Percentiles rank a stretch among this genome's conserved stretches.
Conservation (phyloP, 2,329 filamentous ascomycete species). For the Fusarium sp. region DNA sequence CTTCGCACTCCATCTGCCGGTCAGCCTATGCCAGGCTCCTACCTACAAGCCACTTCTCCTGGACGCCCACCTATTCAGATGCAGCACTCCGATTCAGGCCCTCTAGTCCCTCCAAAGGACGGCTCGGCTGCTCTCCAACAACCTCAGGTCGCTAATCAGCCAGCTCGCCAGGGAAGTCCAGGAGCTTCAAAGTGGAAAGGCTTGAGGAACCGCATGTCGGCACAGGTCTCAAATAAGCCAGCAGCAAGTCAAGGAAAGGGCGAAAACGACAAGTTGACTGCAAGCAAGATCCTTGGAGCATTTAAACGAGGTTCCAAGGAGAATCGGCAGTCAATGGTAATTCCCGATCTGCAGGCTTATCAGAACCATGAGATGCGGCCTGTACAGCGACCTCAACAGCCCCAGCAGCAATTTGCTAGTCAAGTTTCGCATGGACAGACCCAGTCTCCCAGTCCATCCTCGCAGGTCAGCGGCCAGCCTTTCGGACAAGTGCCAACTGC, state of each 20-base stretch:
- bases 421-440: constrained; percentile 17
- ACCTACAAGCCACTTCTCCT: constrained; percentile 22
- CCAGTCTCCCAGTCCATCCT: constrained; percentile 18
- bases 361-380: constrained; percentile 39
- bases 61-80: constrained; percentile 34
- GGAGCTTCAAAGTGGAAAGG: constrained; percentile 51
- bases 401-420: constrained; percentile 16
- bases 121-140: constrained; percentile 10
- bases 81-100: constrained; percentile 10
- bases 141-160: constrained; percentile 15
- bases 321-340: constrained; percentile 37
- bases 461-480: constrained; percentile 25
- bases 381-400: constrained; percentile 21
- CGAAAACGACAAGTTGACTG: constrained; percentile 40
- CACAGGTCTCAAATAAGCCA: constrained; percentile 43
- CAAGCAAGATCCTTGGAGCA: constrained; percentile 48
- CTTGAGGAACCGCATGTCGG: constrained; percentile 49
- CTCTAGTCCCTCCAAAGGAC: constrained; percentile 32
- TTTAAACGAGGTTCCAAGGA: constrained; percentile 50
- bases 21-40: constrained; percentile 23
- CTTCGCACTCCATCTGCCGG: constrained; percentile 7
- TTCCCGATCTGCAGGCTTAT: constrained; percentile 26
- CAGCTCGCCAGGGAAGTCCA: constrained; percentile 34
- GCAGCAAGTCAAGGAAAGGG: constrained; percentile 31
- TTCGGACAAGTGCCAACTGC: constrained; percentile 25